Evolutionary conservation across 2,329 filamentous ascomycete species (phyloP), one percentile per base, ranked within the genome.

Genomic region (Canariomyces notabilis): DNA sequence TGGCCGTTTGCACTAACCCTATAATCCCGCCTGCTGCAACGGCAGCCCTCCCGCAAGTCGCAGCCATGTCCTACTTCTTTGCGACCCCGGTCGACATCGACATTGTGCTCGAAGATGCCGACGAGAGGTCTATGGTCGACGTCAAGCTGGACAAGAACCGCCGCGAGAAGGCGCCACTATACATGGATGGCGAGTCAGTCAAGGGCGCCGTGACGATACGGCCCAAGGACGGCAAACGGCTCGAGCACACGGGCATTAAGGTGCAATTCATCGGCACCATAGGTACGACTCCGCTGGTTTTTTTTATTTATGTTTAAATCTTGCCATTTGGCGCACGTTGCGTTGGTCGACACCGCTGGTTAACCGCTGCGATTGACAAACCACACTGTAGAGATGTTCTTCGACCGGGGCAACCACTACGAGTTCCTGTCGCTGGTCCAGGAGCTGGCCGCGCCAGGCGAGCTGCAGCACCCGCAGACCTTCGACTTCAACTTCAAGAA

Each of bases 401-500:
- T 95, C 69, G 93, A 98, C 68, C 88, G 93, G 63, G 91, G 91
- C 60, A 98, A 96, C 67, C 93, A 97, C 73, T 95, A 98, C 76
- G 93, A 98, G 71, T 98, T 98, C 70, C 85, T 98, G 50, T 95
- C 89, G 29, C 81, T 97, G 21, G 91, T 93, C 60, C 94, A 97
- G 70, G 93, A 98, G 71, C 83, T 98, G 33, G 93, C 93, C 15
- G 90, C 93, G 15, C 93, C 93, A 2, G 93, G 93, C 67, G 93
- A 98, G 74, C 85, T 98, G 48, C 93, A 97, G 66, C 94, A 98
- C 70, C 93, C 93, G 35, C 93, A 98, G 73, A 96, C 90, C 39
- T 96, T 95, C 68, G 89, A 95, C 58, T 98, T 98, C 80, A 95
- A 96, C 74, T 98, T 98, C 81, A 97, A 97, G 70, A 98, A 97